Conservation (phyloP, 768 basidiomycete genomes). For the Goffeauzyma gilvescens region DNA sequence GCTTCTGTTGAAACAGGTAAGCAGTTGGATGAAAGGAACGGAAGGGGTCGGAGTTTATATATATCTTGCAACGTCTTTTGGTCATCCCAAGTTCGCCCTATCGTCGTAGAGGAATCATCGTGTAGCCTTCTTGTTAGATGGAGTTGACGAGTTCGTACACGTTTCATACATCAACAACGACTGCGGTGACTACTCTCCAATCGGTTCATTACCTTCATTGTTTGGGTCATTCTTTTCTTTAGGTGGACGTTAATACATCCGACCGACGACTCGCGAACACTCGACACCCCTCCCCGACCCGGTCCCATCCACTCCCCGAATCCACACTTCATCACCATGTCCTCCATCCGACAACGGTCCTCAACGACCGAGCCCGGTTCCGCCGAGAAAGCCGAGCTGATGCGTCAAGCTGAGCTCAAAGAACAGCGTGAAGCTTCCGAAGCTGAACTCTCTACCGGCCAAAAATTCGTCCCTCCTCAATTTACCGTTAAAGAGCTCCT, state of each 20-base stretch:
- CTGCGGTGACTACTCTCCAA: too few relatives aligned
- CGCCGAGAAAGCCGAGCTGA: slow-evolving; percentile 7
- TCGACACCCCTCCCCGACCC: neutral
- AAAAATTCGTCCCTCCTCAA: slow-evolving; percentile 47
- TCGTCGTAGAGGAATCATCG: too few relatives aligned
- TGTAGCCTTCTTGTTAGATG: too few relatives aligned
- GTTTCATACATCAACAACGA: too few relatives aligned
- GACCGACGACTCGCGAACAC: neutral
- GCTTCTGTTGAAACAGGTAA: too few relatives aligned
- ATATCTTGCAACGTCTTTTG: too few relatives aligned
- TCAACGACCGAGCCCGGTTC: slow-evolving; percentile 5
- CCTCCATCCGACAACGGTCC: slow-evolving; percentile 6
- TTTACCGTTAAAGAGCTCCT: slow-evolving; percentile 73
- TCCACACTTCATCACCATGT: slow-evolving; percentile 3
- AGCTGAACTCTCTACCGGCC: neutral
- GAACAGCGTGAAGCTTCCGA: neutral
- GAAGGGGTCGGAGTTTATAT: too few relatives aligned
- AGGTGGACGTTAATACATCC: neutral
- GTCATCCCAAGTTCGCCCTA: too few relatives aligned
- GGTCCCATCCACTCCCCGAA: neutral
- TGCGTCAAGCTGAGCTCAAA: slow-evolving; percentile 3
- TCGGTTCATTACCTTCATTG: neutral
- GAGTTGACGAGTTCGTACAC: too few relatives aligned
- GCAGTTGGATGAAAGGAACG: too few relatives aligned
- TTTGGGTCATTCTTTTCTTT: neutral